These are phyloP conservation scores for Botryosphaeria dothidea DNA, from an alignment of 2,329 filamentous ascomycete species.

Conservation along the genomic window DNA sequence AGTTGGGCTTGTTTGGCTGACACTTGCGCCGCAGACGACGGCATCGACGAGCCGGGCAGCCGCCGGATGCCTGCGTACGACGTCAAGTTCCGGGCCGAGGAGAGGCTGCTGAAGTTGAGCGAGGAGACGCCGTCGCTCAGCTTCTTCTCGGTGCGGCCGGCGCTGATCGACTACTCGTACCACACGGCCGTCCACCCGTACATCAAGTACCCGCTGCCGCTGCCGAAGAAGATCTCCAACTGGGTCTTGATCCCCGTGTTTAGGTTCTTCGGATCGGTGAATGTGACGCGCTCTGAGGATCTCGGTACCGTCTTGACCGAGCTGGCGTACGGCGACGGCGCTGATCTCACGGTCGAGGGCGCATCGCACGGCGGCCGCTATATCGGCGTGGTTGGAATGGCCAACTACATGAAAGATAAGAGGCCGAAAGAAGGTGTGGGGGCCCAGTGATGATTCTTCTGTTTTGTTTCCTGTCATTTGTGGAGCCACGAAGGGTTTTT, in stretches of 20 bases:
- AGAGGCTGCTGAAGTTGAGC: slow-evolving; percentile 56
- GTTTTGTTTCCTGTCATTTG: not conserved
- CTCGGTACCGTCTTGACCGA: slow-evolving; percentile 51
- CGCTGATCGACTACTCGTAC: slow-evolving; percentile 54
- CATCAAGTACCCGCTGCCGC: slow-evolving; percentile 25
- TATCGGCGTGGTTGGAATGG: not conserved
- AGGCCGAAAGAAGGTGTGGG: not conserved
- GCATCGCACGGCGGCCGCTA: not conserved
- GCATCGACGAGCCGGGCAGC: not conserved
- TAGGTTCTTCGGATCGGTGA: slow-evolving; percentile 31
- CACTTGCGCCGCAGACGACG: not conserved
- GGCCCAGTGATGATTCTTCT: not conserved
- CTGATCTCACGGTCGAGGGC: not conserved
- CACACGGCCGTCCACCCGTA: slow-evolving; percentile 44
- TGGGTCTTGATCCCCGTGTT: slow-evolving; percentile 25
- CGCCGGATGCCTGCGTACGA: slow-evolving; percentile 26
- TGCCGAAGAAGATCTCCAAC: slow-evolving; percentile 23
- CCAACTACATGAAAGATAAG: not conserved
- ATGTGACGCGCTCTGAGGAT: slow-evolving; percentile 48
- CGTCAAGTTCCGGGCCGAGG: slow-evolving; percentile 69
- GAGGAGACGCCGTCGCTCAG: slow-evolving; percentile 50
- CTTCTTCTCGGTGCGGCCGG: slow-evolving; percentile 60
- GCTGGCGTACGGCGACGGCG: slow-evolving; percentile 51
- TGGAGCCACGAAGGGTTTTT: not conserved
- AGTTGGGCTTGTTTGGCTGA: not conserved